phyloP scores from a whole-genome alignment of 345 rosid genomes.

The Erysimum cheiranthoides region DNA sequence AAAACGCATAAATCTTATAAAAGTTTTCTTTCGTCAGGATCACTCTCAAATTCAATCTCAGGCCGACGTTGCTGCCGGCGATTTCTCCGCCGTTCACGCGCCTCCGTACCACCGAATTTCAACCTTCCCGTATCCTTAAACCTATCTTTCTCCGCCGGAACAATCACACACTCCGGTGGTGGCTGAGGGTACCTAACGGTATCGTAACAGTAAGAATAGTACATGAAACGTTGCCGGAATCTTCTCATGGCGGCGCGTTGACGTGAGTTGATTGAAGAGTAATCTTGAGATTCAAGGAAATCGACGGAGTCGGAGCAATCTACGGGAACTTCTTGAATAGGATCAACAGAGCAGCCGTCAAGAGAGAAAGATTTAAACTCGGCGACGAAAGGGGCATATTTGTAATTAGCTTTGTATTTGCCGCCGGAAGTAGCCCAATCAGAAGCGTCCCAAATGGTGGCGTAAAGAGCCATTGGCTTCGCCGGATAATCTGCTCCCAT shows the following conservation, averaged over 20 bases:
- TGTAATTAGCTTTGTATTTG: conserved; percentile 68
- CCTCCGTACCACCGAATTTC: conserved; percentile 70
- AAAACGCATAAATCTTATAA: background rate
- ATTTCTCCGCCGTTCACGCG: conserved; percentile 37
- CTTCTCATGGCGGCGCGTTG: conserved; percentile 64
- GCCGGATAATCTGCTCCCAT: conserved; percentile 87
- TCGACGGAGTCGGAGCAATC: conserved; percentile 48
- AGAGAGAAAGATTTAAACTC: conserved; percentile 70
- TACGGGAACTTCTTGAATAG: conserved; percentile 56
- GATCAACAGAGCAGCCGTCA: conserved; percentile 74
- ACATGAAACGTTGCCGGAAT: conserved; percentile 78
- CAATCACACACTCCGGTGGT: conserved; percentile 69
- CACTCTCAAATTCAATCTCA: conserved; percentile 38
- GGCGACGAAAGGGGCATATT: conserved; percentile 73
- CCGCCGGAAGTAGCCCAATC: conserved; percentile 95
- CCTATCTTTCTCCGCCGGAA: conserved; percentile 55
- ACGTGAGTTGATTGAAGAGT: conserved; percentile 47
- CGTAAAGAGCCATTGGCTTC: conserved; percentile 87
- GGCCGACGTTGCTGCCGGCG: conserved; percentile 45
- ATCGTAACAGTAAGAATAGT: conserved; percentile 92
- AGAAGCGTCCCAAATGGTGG: conserved; percentile 98
- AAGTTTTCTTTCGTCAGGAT: conserved; percentile 47
- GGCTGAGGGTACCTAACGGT: conserved; percentile 58
- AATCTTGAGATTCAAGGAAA: conserved; percentile 53
- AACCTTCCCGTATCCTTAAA: conserved; percentile 73